These are phyloP conservation scores for Ustilago trichophora DNA, from an alignment of 1,284 basidiomycete genomes.

Conservation along the genomic window DNA sequence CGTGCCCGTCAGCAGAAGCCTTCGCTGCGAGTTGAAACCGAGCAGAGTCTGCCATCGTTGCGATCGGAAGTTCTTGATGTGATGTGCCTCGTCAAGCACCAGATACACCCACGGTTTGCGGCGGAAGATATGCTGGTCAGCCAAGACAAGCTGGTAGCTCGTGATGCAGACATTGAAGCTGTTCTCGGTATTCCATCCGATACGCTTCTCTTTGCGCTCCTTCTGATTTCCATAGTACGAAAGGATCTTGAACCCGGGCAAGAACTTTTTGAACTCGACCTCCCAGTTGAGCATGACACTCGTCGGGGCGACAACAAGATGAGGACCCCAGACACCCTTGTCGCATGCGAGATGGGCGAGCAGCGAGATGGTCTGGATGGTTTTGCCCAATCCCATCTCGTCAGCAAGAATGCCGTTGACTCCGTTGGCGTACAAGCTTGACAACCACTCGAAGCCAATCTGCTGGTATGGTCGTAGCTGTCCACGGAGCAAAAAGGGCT, in stretches of 20 bases:
- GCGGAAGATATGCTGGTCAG: slow-evolving; percentile 92
- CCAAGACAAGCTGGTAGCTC: slow-evolving; percentile 87
- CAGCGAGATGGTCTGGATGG: slow-evolving; percentile 92
- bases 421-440: slow-evolving; percentile 83
- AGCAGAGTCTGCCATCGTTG: slow-evolving; percentile 94
- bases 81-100: slow-evolving; percentile 95
- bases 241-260: slow-evolving; percentile 90
- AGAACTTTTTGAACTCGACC: slow-evolving; percentile 98
- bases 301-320: slow-evolving; percentile 93
- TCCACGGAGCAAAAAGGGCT: slow-evolving; percentile 85
- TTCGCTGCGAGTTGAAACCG: slow-evolving; percentile 89
- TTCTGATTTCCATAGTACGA: slow-evolving; percentile 92
- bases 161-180: slow-evolving; percentile 96
- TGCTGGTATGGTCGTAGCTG: slow-evolving; percentile 92
- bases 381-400: slow-evolving; percentile 77
- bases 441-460: slow-evolving; percentile 92
- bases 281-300: slow-evolving; percentile 97
- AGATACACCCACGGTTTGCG: slow-evolving; percentile 96
- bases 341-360: slow-evolving; percentile 93
- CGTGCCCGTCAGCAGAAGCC: slow-evolving; percentile 88
- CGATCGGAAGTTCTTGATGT: slow-evolving; percentile 97
- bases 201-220: slow-evolving; percentile 89
- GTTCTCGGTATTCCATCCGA: slow-evolving; percentile 92
- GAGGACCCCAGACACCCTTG: slow-evolving; percentile 94
- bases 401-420: slow-evolving; percentile 89